These are phyloP conservation scores for Colletotrichum musae DNA, from an alignment of 2,329 filamentous ascomycete genomes.

Conservation along the genomic window DNA sequence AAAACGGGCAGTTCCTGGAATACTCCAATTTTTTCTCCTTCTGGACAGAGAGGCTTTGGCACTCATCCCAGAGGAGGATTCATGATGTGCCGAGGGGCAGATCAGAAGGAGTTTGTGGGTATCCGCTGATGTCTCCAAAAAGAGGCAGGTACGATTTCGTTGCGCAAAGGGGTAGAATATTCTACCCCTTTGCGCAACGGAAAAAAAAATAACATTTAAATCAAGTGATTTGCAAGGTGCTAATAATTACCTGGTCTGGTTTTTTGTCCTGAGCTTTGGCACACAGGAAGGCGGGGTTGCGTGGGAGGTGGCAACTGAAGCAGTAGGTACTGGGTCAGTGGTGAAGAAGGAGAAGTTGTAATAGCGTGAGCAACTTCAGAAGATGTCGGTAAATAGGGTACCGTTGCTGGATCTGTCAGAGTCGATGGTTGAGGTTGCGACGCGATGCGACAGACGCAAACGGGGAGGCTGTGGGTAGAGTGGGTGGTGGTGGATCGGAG, in stretches of 20 bases:
- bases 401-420: slow-evolving; percentile 1
- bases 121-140: too few relatives aligned
- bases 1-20: too few relatives aligned
- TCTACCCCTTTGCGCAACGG: not conserved
- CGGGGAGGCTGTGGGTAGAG: slow-evolving; percentile 21
- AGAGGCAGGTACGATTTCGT: too few relatives aligned
- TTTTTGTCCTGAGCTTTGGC: slow-evolving; percentile 24
- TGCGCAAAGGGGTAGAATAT: too few relatives aligned
- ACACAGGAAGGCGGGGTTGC: slow-evolving; percentile 26
- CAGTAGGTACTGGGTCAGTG: not conserved
- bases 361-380: not conserved
- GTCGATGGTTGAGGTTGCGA: slow-evolving; percentile 15
- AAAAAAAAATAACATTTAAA: not conserved
- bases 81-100: too few relatives aligned
- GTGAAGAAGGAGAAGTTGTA: slow-evolving; percentile 3
- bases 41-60: too few relatives aligned
- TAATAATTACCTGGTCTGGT: slow-evolving; percentile 24
- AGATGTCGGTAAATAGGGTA: not conserved
- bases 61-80: too few relatives aligned
- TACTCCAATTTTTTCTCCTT: too few relatives aligned
- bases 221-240: slow-evolving; percentile 9
- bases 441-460: slow-evolving; percentile 20
- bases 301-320: not conserved
- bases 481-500: slow-evolving; percentile 36
- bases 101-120: too few relatives aligned